A percentile compares a stretch with the other conserved stretches of the same genome.
Conservation (phyloP, 306 rosid genomes). For the Pterocarpus macrocarpus region DNA sequence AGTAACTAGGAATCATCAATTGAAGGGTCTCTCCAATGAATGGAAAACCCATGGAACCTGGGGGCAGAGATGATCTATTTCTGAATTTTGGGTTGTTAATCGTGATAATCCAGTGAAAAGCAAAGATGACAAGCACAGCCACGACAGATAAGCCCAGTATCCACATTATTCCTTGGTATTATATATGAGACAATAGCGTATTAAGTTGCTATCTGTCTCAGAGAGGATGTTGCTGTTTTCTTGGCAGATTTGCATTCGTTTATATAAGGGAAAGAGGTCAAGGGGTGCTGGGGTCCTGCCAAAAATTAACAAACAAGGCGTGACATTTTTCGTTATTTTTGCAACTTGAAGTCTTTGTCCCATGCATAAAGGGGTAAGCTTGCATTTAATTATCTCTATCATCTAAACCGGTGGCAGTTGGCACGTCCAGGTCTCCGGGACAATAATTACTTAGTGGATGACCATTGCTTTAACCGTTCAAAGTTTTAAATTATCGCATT, state of each 20-base stretch:
- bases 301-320: too few species aligned
- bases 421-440: too few species aligned
- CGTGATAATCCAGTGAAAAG: not conserved
- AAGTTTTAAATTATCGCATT: too few species aligned
- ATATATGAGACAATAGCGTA: not conserved
- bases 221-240: not conserved
- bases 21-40: conserved; percentile 32
- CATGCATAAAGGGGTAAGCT: too few species aligned
- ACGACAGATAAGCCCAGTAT: not conserved
- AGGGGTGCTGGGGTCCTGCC: too few species aligned
- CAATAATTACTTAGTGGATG: too few species aligned
- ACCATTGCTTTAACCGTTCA: too few species aligned
- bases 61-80: not conserved
- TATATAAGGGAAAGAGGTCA: not conserved
- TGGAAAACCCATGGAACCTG: conserved; percentile 28
- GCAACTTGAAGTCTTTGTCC: too few species aligned
- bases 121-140: not conserved
- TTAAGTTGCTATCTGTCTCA: not conserved
- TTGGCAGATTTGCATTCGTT: not conserved
- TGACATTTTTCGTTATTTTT: too few species aligned
- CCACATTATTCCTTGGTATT: not conserved
- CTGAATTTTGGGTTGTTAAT: not conserved
- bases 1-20: conserved; percentile 8
- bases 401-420: too few species aligned
- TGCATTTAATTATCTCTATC: too few species aligned